phyloP scores from a whole-genome alignment of 257 asterid species.

The Penstemon davidsonii region DNA sequence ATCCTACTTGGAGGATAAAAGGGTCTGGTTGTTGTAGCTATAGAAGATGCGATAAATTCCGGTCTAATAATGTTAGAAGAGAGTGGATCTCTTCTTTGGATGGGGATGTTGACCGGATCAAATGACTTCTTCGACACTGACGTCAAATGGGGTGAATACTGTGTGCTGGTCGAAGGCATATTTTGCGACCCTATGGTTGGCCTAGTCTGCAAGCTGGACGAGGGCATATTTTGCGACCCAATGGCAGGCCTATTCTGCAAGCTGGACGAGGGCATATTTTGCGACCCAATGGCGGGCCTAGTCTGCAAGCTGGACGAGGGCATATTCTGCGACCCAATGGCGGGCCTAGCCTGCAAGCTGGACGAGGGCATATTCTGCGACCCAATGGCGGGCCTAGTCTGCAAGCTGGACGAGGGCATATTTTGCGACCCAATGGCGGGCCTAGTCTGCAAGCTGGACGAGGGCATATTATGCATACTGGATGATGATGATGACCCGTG shows the following conservation, averaged over 20 bases:
- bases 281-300: conserved; percentile 3
- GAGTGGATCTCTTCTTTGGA: conserved; percentile 37
- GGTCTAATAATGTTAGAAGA: conserved; percentile 35
- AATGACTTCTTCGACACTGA: conserved; percentile 18
- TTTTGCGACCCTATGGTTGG: not conserved
- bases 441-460: conserved; percentile 11
- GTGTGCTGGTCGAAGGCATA: conserved; percentile 27
- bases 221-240: not conserved
- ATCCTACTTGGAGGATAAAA: conserved; percentile 39
- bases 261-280: conserved; percentile 14
- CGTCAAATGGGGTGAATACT: conserved; percentile 27
- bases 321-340: not conserved
- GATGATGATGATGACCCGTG: not conserved
- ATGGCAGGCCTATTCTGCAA: conserved; percentile 3
- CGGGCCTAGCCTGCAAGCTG: conserved; percentile 18
- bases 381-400: conserved; percentile 2
- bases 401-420: conserved; percentile 13
- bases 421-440: not conserved
- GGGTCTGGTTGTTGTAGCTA: conserved; percentile 25
- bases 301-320: conserved; percentile 21
- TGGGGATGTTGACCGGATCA: conserved; percentile 25
- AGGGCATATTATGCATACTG: conserved; percentile 2
- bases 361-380: not conserved
- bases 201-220: conserved; percentile 13
- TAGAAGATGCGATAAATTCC: conserved; percentile 32